These are phyloP conservation scores for Scenedesmus sp. DNA, from an alignment of 163 green algal species.

Conservation along the genomic window DNA sequence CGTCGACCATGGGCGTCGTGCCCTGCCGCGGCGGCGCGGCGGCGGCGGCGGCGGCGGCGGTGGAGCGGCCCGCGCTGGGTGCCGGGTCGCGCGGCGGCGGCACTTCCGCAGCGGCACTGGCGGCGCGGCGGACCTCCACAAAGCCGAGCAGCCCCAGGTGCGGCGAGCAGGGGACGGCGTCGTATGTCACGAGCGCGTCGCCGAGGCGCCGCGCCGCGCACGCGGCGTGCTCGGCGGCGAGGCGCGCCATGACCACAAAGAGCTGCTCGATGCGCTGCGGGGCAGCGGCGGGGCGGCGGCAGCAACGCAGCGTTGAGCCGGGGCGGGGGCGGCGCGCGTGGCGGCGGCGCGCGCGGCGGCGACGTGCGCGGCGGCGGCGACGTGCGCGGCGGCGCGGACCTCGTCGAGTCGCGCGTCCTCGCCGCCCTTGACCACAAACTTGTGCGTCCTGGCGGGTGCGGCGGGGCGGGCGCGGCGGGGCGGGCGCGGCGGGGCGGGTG, in stretches of 20 bases:
- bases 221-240: constrained; percentile 48
- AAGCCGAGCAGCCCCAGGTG: constrained; percentile 73
- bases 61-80: no score
- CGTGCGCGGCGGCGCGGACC: no score
- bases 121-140: constrained; percentile 50
- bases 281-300: no score
- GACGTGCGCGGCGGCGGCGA: no score
- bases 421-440: constrained; percentile 72
- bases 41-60: no score
- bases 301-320: no score
- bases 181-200: constrained; percentile 59
- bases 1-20: constrained; percentile 3
- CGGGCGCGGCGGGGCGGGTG: no score
- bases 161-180: constrained; percentile 66
- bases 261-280: constrained; percentile 64
- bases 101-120: no score
- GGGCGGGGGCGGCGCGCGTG: no score
- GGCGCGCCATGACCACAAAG: constrained; percentile 67
- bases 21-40: constrained; percentile 32
- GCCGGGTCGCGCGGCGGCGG: no score
- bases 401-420: constrained; percentile 83
- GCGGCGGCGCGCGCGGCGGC: no score
- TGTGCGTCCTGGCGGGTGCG: constrained; percentile 5
- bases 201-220: constrained; percentile 3
- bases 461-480: no score